phyloP scores from a whole-genome alignment of 495 filamentous ascomycete genomes.

The Penicillium soppii region DNA sequence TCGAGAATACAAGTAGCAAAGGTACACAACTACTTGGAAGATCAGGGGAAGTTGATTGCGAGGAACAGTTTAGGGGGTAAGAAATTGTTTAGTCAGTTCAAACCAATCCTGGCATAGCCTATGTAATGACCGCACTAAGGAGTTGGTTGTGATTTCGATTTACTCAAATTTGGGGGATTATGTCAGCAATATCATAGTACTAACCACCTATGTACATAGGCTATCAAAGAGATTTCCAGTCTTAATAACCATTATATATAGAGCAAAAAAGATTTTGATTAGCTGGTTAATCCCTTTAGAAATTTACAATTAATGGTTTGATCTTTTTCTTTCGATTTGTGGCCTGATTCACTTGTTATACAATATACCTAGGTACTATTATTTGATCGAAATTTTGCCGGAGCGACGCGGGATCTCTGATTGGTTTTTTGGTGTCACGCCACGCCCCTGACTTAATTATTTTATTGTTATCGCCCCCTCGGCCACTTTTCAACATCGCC shows the following conservation, averaged over 20 bases:
- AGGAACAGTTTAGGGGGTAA: background rate
- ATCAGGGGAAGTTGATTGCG: too few species aligned
- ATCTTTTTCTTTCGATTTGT: background rate
- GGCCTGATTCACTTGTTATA: constrained; percentile 1
- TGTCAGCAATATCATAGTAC: background rate
- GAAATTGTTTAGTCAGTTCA: background rate
- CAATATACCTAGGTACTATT: too few species aligned
- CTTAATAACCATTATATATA: too few species aligned
- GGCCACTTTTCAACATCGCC: background rate
- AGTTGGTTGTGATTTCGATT: too few species aligned
- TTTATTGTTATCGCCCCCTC: background rate
- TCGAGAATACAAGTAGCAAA: too few species aligned
- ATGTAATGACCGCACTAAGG: background rate
- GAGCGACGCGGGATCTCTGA: constrained; percentile 9
- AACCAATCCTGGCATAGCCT: background rate
- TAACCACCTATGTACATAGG: background rate
- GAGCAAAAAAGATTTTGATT: too few species aligned
- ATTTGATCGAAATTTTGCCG: constrained; percentile 3
- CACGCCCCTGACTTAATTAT: constrained; percentile 8
- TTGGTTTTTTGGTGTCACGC: constrained; percentile 3
- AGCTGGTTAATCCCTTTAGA: too few species aligned
- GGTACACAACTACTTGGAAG: too few species aligned
- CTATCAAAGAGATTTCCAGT: too few species aligned
- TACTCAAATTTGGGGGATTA: background rate
- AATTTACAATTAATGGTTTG: too few species aligned